Evolutionary conservation across 768 basidiomycete genomes (phyloP).

Genomic region (Pisolithus sp.): DNA sequence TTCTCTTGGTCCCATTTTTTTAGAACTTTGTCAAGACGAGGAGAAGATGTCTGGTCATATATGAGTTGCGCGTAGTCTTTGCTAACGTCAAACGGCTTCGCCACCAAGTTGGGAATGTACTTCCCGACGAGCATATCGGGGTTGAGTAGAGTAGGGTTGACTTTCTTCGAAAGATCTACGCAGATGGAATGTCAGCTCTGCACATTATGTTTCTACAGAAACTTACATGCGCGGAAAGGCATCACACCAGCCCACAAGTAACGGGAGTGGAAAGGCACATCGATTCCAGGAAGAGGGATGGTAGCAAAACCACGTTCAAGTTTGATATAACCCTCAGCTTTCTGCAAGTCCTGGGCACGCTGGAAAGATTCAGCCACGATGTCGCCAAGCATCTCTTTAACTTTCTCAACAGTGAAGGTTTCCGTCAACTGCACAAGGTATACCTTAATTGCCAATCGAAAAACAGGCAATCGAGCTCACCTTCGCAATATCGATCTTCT

Average conservation of each 20-base stretch:
- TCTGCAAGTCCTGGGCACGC: conserved; percentile 71
- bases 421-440: conserved; percentile 64
- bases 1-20: conserved; percentile 88
- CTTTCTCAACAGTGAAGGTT: conserved; percentile 82
- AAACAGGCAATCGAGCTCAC: conserved; percentile 30
- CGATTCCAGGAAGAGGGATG: conserved; percentile 92
- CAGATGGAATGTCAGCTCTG: neutral
- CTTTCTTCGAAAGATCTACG: conserved; percentile 93
- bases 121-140: conserved; percentile 92
- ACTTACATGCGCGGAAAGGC: conserved; percentile 93
- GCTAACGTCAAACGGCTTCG: conserved; percentile 77
- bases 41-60: conserved; percentile 94
- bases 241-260: conserved; percentile 98
- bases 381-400: conserved; percentile 91
- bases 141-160: conserved; percentile 84
- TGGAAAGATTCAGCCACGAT: conserved; percentile 81
- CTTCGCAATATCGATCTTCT: conserved; percentile 92
- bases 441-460: neutral
- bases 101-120: conserved; percentile 96
- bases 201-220: neutral
- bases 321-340: conserved; percentile 80
- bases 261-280: conserved; percentile 98
- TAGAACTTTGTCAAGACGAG: conserved; percentile 91
- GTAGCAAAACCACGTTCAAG: conserved; percentile 97
- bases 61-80: conserved; percentile 90